These are phyloP conservation scores for Aspergillus latus DNA, from an alignment of 2,329 filamentous ascomycete species.

Conservation along the genomic window DNA sequence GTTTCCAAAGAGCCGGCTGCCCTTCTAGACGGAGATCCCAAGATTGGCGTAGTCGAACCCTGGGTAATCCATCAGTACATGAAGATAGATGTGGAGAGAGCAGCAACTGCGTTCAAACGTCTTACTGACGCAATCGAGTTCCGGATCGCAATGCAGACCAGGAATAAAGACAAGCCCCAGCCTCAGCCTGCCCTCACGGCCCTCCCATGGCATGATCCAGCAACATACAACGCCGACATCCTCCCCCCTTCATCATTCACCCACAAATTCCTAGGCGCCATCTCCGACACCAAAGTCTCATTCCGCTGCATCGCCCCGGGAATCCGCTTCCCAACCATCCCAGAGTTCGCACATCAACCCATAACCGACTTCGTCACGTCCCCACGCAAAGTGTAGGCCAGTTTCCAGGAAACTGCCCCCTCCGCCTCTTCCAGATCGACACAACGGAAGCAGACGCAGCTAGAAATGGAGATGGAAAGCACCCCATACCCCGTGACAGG, in stretches of 20 bases:
- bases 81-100: background rate
- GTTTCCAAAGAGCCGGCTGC: background rate
- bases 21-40: background rate
- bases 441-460: background rate
- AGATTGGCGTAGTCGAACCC: background rate
- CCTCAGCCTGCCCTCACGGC: background rate
- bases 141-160: background rate
- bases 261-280: background rate
- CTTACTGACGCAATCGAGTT: background rate
- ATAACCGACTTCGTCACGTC: constrained; percentile 13
- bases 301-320: constrained; percentile 23
- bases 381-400: constrained; percentile 6
- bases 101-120: background rate
- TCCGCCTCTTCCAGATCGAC: constrained; percentile 13
- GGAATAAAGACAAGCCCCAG: background rate
- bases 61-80: constrained; percentile 1
- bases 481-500: background rate
- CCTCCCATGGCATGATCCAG: background rate
- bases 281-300: background rate
- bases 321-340: constrained; percentile 13
- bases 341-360: constrained; percentile 16
- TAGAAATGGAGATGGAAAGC: background rate
- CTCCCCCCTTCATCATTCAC: background rate
- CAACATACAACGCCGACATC: background rate
- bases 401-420: constrained; percentile 11